These are phyloP conservation scores for Mycena leptocephala DNA, from an alignment of 768 basidiomycete genomes.

Conservation along the genomic window DNA sequence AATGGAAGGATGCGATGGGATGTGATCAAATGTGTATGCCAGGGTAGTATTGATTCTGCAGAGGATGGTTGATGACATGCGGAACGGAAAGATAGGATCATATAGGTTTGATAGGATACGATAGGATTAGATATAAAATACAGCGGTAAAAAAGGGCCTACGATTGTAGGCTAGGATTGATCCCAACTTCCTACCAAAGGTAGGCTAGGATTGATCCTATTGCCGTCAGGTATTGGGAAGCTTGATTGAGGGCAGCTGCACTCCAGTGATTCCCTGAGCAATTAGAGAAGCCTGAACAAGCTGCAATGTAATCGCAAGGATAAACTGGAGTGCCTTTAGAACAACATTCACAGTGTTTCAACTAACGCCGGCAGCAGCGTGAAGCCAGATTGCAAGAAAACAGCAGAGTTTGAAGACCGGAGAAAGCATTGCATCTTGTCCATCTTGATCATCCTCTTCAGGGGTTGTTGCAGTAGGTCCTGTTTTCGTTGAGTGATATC, in stretches of 20 bases:
- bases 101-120: too few relatives aligned
- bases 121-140: too few relatives aligned
- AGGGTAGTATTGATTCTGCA: too few relatives aligned
- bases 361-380: background rate
- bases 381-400: background rate
- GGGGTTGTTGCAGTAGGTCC: background rate
- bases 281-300: background rate
- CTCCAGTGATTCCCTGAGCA: background rate
- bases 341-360: background rate
- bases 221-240: too few relatives aligned
- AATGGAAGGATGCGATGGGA: too few relatives aligned
- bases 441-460: background rate
- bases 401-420: background rate
- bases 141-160: too few relatives aligned
- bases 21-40: too few relatives aligned
- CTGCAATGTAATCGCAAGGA: background rate
- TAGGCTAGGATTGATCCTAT: too few relatives aligned
- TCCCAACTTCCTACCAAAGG: too few relatives aligned
- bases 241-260: background rate
- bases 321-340: conserved; percentile 12
- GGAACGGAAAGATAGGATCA: too few relatives aligned
- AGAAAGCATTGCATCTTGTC: background rate
- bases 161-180: too few relatives aligned
- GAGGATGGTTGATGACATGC: too few relatives aligned
- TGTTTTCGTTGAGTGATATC: background rate